A percentile compares a stretch with the other conserved stretches of the same genome.
These are phyloP conservation scores for Zangia roseola DNA, from an alignment of 768 basidiomycete genomes.

Conservation along the genomic window DNA sequence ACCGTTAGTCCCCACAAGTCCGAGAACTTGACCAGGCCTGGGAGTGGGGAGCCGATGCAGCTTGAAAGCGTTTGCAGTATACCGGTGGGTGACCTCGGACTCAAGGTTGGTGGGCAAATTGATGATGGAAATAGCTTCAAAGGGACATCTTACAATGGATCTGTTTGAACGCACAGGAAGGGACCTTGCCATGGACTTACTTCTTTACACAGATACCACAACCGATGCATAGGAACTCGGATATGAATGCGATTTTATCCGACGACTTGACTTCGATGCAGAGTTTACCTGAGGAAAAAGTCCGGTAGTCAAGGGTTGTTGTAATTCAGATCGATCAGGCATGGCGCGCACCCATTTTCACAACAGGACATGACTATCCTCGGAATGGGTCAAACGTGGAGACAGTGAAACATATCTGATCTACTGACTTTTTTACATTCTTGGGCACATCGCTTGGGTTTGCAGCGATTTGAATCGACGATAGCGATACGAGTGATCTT, in stretches of 20 bases:
- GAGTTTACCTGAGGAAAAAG: conserved; percentile 68
- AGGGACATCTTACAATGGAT: conserved; percentile 74
- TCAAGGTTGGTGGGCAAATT: conserved; percentile 97
- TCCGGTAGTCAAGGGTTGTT: not conserved
- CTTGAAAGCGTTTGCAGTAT: conserved; percentile 98
- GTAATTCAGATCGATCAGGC: not conserved
- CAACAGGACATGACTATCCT: conserved; percentile 85
- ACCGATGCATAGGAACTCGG: conserved; percentile 97
- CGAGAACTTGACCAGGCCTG: conserved; percentile 96
- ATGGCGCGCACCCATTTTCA: conserved; percentile 81
- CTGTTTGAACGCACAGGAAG: conserved; percentile 1
- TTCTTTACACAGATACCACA: conserved; percentile 99
- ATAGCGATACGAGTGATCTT: conserved; percentile 99
- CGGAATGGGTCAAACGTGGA: conserved; percentile 1
- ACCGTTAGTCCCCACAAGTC: conserved; percentile 98
- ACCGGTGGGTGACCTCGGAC: conserved; percentile 95
- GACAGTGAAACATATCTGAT: conserved; percentile 6
- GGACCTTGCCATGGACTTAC: conserved; percentile 45
- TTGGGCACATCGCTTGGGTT: conserved; percentile 94
- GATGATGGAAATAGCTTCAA: conserved; percentile 98
- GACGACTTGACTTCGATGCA: conserved; percentile 97
- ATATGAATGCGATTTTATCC: conserved; percentile 98
- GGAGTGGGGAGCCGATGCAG: conserved; percentile 97
- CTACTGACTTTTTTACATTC: conserved; percentile 90
- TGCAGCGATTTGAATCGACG: conserved; percentile 88